Base-by-base conservation (phyloP, 169 alveolate species). In the Eimeria tenella region DNA sequence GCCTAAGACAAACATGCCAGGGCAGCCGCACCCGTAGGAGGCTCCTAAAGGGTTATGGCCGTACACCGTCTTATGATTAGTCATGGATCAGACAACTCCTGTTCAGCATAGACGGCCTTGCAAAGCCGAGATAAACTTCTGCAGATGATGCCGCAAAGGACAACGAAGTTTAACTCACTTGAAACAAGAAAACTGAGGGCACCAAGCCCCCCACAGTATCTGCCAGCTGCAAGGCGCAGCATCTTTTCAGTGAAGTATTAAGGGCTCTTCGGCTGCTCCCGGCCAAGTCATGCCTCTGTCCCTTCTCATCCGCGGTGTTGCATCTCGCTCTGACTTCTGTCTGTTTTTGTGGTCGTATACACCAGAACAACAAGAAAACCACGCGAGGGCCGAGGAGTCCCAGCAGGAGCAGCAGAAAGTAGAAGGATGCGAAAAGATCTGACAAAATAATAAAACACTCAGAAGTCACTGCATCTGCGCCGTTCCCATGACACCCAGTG, bases 351-450 rank as follows among this genome's bases (percentile, higher is more conserved):
- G 73, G 5, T 62, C 68, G 68, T 8, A 77, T 77, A 60, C n/a
- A 21, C 87, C 87, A 77, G 68, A 77, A 77, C 53, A 77, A 49
- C 87, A 77, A 63, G 65, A 77, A 8, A 53, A 49, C 87, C 53
- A 77, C 87, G 10, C 87, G 87, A 5, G 87, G 87, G 53, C 5
- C 70, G 53, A 77, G 49, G 2, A 77, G 87, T 3, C 87, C 87
- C 87, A 77, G 68, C 53, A 77, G 70, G 68, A 77, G 52, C 87
- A 77, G 70, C 53, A 77, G 87, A 25, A 77, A 10, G 87, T 77
- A 77, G 68, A 77, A 77, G 53, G 70, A 77, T 8, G 68, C 87
- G 52, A 52, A 77, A 42, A 77, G 52, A 2, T n/a, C 87, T 77
- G 87, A 50, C 17, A 21, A 73, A 11, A 56, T 25, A 3, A 31